Evolutionary conservation across 768 basidiomycete genomes (phyloP).

Genomic region (Pulveroboletus frians): DNA sequence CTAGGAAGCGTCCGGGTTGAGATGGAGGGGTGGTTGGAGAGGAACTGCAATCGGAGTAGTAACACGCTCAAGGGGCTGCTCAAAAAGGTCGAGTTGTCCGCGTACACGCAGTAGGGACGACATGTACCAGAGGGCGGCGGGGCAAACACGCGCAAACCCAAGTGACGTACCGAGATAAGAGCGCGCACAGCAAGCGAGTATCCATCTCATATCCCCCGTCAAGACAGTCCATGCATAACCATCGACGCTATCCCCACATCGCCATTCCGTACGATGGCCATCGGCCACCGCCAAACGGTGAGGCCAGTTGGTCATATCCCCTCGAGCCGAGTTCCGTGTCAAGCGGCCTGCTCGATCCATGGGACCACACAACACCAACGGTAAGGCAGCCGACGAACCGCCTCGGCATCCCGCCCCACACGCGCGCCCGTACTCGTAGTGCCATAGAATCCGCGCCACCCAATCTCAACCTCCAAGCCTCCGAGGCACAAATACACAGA

Average conservation of each 20-base stretch:
- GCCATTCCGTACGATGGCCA: constrained; percentile 35
- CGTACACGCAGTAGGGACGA: constrained; percentile 30
- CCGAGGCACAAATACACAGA: constrained; percentile 50
- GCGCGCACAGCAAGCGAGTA: neutral
- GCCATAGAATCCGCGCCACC: constrained; percentile 26
- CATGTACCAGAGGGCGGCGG: neutral
- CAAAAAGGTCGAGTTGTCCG: constrained; percentile 71
- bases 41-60: constrained; percentile 81
- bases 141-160: constrained; percentile 17
- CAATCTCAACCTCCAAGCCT: constrained; percentile 35
- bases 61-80: constrained; percentile 75
- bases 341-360: constrained; percentile 28
- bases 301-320: constrained; percentile 29
- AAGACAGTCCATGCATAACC: constrained; percentile 21
- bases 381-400: constrained; percentile 20
- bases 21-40: constrained; percentile 85
- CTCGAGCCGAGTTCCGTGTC: constrained; percentile 26
- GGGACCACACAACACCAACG: constrained; percentile 30
- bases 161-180: constrained; percentile 6
- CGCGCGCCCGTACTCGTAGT: constrained; percentile 37
- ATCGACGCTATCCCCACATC: constrained; percentile 34
- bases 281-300: constrained; percentile 28
- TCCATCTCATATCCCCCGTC: neutral
- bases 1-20: constrained; percentile 60
- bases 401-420: constrained; percentile 18